Base-by-base conservation (phyloP, 2,329 filamentous ascomycete genomes). In the Venturia asperata region DNA sequence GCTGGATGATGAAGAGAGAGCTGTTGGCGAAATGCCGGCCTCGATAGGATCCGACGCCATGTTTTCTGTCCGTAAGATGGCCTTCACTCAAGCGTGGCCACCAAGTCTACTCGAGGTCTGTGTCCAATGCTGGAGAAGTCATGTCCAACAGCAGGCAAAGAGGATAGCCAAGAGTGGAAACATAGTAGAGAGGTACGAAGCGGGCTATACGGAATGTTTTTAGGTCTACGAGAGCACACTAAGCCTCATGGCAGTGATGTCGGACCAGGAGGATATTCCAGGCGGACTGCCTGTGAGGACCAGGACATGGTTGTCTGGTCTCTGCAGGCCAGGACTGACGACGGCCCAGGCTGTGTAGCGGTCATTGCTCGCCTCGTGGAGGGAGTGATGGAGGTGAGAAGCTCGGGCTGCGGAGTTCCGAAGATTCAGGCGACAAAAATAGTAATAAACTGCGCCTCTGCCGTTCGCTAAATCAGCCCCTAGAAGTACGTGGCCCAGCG, bases 361-460 rank as follows among this genome's bases (percentile, higher is more conserved):
- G 4, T 15, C 15, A 2, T 17, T 58, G 52, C 52, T 58, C 1
- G 52, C 52, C 52, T 58, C 52, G 52, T 58, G 52, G 52, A 37
- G 47, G 3, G 5, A 19, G 21, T 27, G 21, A 15, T 52, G 24
- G 47, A 52, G 47, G 47, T 58, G 52, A 58, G 52, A 37, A 58
- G 52, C 52, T 34, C 52, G 52, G 52, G 37, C 52, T 34, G 21
- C 27, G 52, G 21, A 39, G 30, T n/a, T 7, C 52, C 21, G 21
- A n/a, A 15, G 45, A 47, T 52, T 3, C 19, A 13, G 27, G 52
- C 6, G 19, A n/a, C 30, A 58, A 58, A 58, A 58, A 58, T 58
- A 58, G 52, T 37, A 58, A 58, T 58, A 58, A 27, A 27, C 27
- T 56, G 52, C 52, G 49, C 49, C 49, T 30, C 24, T 55, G 24